Evolutionary conservation across 202 grass and related monocot genomes (phyloP).

Genomic region (Panicum hallii): DNA sequence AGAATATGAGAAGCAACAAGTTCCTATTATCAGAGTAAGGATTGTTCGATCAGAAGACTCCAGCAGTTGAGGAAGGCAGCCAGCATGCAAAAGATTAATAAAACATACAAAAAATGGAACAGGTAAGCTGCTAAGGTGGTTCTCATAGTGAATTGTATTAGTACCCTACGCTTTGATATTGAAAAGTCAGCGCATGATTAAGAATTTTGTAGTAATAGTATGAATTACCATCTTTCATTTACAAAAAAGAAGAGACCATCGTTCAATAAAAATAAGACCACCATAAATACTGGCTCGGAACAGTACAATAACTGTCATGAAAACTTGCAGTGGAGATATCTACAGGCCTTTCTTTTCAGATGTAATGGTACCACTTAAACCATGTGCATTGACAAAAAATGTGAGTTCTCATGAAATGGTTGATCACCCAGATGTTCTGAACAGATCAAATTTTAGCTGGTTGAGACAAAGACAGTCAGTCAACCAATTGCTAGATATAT

Average conservation of each 20-base stretch:
- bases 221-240: not conserved
- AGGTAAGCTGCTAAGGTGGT: not conserved
- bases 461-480: too few relatives aligned
- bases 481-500: too few relatives aligned
- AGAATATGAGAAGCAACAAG: not conserved
- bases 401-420: too few relatives aligned
- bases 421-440: too few relatives aligned
- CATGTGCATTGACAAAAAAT: too few relatives aligned
- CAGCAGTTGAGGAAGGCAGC: slow-evolving; percentile 20
- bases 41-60: not conserved
- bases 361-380: too few relatives aligned
- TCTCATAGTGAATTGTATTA: slow-evolving; percentile 16
- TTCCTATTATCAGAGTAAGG: slow-evolving; percentile 16
- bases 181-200: not conserved
- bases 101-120: not conserved
- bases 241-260: not conserved
- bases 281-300: not conserved
- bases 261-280: not conserved
- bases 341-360: too few relatives aligned
- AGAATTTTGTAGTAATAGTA: not conserved
- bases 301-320: not conserved
- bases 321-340: too few relatives aligned
- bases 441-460: too few relatives aligned
- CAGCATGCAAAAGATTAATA: not conserved
- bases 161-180: not conserved